phyloP scores from a whole-genome alignment of 805 yeast genomes.

The Cyberlindnera subsufficiens region DNA sequence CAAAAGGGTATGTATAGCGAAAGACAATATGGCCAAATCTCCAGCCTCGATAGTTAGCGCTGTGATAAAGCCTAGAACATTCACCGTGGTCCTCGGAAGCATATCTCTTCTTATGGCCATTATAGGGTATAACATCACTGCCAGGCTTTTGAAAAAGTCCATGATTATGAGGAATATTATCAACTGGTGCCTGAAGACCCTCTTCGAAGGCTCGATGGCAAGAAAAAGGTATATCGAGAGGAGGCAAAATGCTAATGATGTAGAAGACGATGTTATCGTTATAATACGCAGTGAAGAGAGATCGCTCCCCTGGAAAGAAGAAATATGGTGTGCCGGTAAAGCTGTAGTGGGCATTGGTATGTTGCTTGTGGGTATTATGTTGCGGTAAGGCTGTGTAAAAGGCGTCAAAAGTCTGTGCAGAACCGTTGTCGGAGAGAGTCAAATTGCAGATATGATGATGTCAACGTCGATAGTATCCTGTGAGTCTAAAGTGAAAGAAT shows the following conservation, averaged over 20 bases:
- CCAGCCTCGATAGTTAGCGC: conserved; percentile 80
- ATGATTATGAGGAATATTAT: conserved; percentile 61
- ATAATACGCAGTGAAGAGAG: conserved; percentile 20
- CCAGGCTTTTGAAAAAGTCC: conserved; percentile 69
- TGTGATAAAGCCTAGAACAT: conserved; percentile 63
- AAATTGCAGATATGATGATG: too few species aligned
- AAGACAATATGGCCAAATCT: conserved; percentile 73
- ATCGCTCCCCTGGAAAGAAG: too few species aligned
- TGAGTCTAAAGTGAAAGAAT: too few species aligned
- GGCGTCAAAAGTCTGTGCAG: too few species aligned
- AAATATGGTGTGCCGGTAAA: too few species aligned
- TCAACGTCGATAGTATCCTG: too few species aligned
- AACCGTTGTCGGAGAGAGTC: too few species aligned
- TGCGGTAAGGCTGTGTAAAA: too few species aligned
- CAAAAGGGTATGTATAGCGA: conserved; percentile 78
- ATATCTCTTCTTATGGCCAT: conserved; percentile 45
- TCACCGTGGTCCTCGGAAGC: conserved; percentile 6
- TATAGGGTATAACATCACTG: conserved; percentile 60
- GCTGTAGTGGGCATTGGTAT: too few species aligned
- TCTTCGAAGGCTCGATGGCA: conserved; percentile 57
- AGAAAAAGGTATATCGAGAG: conserved; percentile 52
- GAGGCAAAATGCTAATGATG: conserved; percentile 49
- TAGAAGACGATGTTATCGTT: conserved; percentile 43
- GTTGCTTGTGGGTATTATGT: too few species aligned
- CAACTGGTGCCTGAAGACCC: conserved; percentile 65